phyloP scores from a whole-genome alignment of 2,329 filamentous ascomycete species.

The Colletotrichum echinochloae region DNA sequence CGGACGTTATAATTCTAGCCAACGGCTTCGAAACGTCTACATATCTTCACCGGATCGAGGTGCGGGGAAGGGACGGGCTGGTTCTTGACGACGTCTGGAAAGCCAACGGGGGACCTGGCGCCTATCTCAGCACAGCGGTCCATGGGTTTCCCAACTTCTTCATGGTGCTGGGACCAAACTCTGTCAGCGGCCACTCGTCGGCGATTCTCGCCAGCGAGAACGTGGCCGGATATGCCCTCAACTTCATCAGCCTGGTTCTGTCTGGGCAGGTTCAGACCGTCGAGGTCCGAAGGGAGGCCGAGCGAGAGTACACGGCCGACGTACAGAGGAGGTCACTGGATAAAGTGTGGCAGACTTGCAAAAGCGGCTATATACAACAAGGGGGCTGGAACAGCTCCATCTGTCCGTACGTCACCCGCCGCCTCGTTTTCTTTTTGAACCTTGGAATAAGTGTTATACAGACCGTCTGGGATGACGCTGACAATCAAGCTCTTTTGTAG shows the following conservation, averaged over 20 bases:
- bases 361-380: slow-evolving; percentile 1
- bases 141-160: slow-evolving; percentile 75
- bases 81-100: slow-evolving; percentile 62
- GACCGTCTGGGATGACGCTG: neutral
- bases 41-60: slow-evolving; percentile 64
- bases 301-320: slow-evolving; percentile 7
- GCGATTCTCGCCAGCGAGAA: slow-evolving; percentile 72
- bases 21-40: slow-evolving; percentile 70
- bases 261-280: neutral
- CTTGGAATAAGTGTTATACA: neutral
- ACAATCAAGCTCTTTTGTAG: neutral
- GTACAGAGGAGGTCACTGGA: slow-evolving; percentile 17
- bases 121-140: slow-evolving; percentile 69
- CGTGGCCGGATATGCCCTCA: neutral
- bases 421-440: neutral
- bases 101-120: slow-evolving; percentile 64
- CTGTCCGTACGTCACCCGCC: slow-evolving; percentile 8
- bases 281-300: neutral
- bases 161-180: slow-evolving; percentile 72
- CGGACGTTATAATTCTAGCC: slow-evolving; percentile 71
- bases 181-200: slow-evolving; percentile 71
- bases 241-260: slow-evolving; percentile 1
- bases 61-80: slow-evolving; percentile 56
- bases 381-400: slow-evolving; percentile 13
- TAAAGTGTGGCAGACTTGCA: slow-evolving; percentile 7